phyloP scores from a whole-genome alignment of 2,329 filamentous ascomycete species.

The Apiospora hydei region DNA sequence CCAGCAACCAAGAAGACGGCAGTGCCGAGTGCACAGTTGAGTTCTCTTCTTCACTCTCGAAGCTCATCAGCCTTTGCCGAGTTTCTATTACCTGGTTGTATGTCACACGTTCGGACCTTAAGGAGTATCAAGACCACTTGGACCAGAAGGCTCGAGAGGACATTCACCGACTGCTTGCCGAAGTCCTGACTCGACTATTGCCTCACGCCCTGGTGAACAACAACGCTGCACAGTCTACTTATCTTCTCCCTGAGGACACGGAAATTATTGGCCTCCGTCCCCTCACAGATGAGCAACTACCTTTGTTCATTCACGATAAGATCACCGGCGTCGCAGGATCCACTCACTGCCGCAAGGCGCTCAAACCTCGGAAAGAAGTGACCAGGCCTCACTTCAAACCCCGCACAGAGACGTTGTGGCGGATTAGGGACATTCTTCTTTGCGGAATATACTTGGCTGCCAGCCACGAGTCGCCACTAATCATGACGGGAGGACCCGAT shows the following conservation, averaged over 20 bases:
- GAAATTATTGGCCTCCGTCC: conserved; percentile 42
- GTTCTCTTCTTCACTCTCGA: conserved; percentile 48
- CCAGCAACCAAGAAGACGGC: conserved; percentile 33
- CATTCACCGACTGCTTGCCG: conserved; percentile 55
- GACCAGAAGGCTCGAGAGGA: conserved; percentile 51
- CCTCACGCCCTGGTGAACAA: conserved; percentile 48
- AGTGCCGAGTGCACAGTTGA: conserved; percentile 36
- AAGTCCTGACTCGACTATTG: conserved; percentile 57
- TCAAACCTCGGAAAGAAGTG: conserved; percentile 45
- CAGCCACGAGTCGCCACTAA: conserved; percentile 50
- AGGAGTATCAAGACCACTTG: conserved; percentile 53
- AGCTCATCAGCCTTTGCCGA: conserved; percentile 60
- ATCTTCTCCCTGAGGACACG: conserved; percentile 59
- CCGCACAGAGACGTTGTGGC: conserved; percentile 51
- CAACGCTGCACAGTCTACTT: conserved; percentile 49
- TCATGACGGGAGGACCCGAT: conserved; percentile 29
- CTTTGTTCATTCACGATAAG: conserved; percentile 36
- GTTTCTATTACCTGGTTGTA: conserved; percentile 63
- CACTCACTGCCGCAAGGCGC: conserved; percentile 43
- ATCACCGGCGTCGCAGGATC: conserved; percentile 31
- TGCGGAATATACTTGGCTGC: conserved; percentile 57
- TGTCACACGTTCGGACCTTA: conserved; percentile 53
- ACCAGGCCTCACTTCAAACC: conserved; percentile 41
- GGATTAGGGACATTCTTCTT: conserved; percentile 56
- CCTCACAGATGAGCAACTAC: conserved; percentile 37